phyloP scores from a whole-genome alignment of 139 green algal genomes.

The Coccomyxa sp. region DNA sequence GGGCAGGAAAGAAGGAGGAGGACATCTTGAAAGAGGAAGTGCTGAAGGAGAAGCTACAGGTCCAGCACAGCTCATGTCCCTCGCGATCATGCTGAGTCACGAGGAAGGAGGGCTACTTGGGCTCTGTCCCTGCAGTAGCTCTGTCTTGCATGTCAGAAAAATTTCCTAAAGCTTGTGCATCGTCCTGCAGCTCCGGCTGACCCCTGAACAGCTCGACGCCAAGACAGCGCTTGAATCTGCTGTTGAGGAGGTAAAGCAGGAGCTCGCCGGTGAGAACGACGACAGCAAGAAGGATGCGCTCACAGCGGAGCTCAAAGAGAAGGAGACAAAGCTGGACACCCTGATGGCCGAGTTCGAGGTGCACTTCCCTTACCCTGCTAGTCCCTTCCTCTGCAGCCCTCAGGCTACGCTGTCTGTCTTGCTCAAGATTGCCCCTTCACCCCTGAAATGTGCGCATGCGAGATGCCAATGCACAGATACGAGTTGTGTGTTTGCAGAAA shows the following conservation, averaged over 20 bases:
- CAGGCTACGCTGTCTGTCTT: too few relatives aligned
- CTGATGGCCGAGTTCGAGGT: constrained; percentile 48
- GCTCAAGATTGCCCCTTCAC: too few relatives aligned
- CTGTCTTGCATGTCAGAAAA: too few relatives aligned
- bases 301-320: constrained; percentile 18
- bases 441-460: too few relatives aligned
- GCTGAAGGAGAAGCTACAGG: constrained; percentile 57
- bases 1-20: constrained; percentile 63
- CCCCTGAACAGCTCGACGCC: constrained; percentile 52
- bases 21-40: constrained; percentile 70
- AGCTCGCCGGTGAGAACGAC: constrained; percentile 36
- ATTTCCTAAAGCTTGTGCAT: background rate
- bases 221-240: constrained; percentile 35
- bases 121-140: too few relatives aligned
- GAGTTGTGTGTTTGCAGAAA: constrained; percentile 7
- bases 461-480: background rate
- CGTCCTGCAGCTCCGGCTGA: constrained; percentile 53
- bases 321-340: constrained; percentile 29
- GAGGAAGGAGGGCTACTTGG: too few relatives aligned
- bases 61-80: too few relatives aligned
- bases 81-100: too few relatives aligned
- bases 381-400: too few relatives aligned
- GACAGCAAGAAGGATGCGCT: constrained; percentile 29
- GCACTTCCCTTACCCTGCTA: too few relatives aligned
- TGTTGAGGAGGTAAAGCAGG: constrained; percentile 39